Evolutionary conservation across 2,329 filamentous ascomycete genomes (phyloP).

Genomic region (Fusarium devonianum): DNA sequence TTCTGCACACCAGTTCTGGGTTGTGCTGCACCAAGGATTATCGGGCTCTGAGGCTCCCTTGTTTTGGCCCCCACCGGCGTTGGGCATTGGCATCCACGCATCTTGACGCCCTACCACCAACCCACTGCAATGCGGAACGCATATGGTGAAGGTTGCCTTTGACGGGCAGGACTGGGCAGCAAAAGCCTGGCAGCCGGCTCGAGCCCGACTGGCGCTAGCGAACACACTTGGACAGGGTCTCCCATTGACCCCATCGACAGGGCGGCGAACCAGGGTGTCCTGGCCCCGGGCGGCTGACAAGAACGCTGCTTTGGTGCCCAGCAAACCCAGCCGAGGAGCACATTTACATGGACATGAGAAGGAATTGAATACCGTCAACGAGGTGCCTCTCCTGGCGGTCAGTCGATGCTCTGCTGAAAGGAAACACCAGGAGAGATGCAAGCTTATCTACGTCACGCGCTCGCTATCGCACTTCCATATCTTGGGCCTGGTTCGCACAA

Average conservation of each 20-base stretch:
- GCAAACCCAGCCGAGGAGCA: slow-evolving; percentile 18
- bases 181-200: slow-evolving; percentile 31
- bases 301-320: slow-evolving; percentile 31
- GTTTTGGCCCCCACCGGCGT: slow-evolving; percentile 29
- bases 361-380: slow-evolving; percentile 2
- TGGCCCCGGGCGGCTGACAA: slow-evolving; percentile 35
- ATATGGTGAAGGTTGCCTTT: slow-evolving; percentile 8
- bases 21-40: slow-evolving; percentile 33
- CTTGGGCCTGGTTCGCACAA: slow-evolving; percentile 18
- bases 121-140: slow-evolving; percentile 15
- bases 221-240: slow-evolving; percentile 27
- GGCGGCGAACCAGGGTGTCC: slow-evolving; percentile 35
- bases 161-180: slow-evolving; percentile 24
- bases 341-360: slow-evolving; percentile 10
- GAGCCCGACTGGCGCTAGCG: slow-evolving; percentile 36
- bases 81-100: slow-evolving; percentile 32
- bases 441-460: background rate
- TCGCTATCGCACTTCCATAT: background rate
- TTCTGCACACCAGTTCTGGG: slow-evolving; percentile 25
- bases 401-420: slow-evolving; percentile 7
- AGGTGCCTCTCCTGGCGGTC: slow-evolving; percentile 1
- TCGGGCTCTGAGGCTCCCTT: slow-evolving; percentile 27
- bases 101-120: slow-evolving; percentile 31
- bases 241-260: slow-evolving; percentile 30
- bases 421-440: background rate